Conservation (phyloP, 768 basidiomycete species). For the Pleurotus citrinopileatus region DNA sequence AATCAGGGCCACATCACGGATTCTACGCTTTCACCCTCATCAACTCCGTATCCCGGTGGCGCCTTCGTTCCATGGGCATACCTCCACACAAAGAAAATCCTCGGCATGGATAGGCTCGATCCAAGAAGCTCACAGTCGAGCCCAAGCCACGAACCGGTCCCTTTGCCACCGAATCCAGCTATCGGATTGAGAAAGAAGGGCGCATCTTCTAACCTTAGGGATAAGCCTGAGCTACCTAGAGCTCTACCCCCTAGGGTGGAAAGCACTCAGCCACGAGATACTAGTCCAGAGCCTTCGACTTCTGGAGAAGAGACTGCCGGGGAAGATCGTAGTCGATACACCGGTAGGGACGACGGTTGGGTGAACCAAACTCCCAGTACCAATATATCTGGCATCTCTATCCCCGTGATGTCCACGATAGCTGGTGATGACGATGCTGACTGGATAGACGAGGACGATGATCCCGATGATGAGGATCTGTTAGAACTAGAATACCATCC, state of each 20-base stretch:
- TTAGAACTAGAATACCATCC: conserved; percentile 78
- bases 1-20: conserved; percentile 56
- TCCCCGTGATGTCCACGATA: conserved; percentile 14
- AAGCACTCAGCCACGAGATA: conserved; percentile 80
- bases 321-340: conserved; percentile 40
- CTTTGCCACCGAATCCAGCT: conserved; percentile 42
- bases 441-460: conserved; percentile 75
- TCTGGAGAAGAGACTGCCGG: conserved; percentile 81
- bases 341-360: conserved; percentile 37
- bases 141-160: conserved; percentile 69
- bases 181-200: conserved; percentile 47
- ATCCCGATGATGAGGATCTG: conserved; percentile 67
- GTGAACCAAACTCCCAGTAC: conserved; percentile 22
- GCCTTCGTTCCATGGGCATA: conserved; percentile 75
- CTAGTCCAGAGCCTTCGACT: conserved; percentile 72
- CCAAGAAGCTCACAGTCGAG: conserved; percentile 67
- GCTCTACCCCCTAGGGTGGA: conserved; percentile 77
- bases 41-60: conserved; percentile 67
- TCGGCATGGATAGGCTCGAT: conserved; percentile 36
- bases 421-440: conserved; percentile 44
- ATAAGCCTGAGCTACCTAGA: conserved; percentile 26
- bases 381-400: conserved; percentile 15
- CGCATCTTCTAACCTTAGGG: conserved; percentile 31
- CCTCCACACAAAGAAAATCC: conserved; percentile 52
- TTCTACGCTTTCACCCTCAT: conserved; percentile 73